phyloP scores from a whole-genome alignment of 2,329 filamentous ascomycete genomes.

The Xylaria sp. region DNA sequence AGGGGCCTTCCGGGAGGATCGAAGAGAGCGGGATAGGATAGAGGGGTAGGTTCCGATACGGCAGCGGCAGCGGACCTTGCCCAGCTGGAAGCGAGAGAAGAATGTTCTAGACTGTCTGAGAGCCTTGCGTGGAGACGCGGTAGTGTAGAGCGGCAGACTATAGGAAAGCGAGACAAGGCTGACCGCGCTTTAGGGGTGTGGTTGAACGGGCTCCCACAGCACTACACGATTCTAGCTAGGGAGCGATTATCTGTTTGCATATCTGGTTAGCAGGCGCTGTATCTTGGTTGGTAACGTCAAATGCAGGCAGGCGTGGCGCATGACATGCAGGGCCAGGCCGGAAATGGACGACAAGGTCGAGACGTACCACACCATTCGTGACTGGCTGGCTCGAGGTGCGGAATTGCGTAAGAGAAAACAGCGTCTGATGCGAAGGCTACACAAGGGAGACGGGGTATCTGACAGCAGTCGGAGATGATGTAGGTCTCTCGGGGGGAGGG shows the following conservation, averaged over 20 bases:
- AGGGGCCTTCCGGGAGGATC: background rate
- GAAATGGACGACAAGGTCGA: background rate
- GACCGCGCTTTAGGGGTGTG: slow-evolving; percentile 7
- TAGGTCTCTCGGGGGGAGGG: background rate
- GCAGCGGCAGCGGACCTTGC: background rate
- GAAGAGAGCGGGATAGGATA: slow-evolving; percentile 1
- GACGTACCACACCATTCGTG: background rate
- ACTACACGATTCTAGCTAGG: slow-evolving; percentile 4
- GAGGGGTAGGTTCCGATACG: background rate
- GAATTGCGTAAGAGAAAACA: background rate
- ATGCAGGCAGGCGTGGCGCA: slow-evolving; percentile 22
- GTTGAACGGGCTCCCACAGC: background rate
- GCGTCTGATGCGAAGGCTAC: background rate
- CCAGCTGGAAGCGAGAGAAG: slow-evolving; percentile 4
- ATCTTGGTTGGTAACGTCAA: slow-evolving; percentile 6
- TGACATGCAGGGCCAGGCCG: slow-evolving; percentile 1
- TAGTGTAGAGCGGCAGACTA: slow-evolving; percentile 15
- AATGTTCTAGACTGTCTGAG: slow-evolving; percentile 18
- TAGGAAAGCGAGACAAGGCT: slow-evolving; percentile 20
- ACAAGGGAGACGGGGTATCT: background rate
- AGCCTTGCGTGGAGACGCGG: slow-evolving; percentile 6
- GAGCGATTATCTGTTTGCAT: slow-evolving; percentile 12
- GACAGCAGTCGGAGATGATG: background rate
- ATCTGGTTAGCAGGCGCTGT: slow-evolving; percentile 15
- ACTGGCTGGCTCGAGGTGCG: background rate